These are phyloP conservation scores for Trichoderma gracile DNA, from an alignment of 2,329 filamentous ascomycete species.

Conservation along the genomic window DNA sequence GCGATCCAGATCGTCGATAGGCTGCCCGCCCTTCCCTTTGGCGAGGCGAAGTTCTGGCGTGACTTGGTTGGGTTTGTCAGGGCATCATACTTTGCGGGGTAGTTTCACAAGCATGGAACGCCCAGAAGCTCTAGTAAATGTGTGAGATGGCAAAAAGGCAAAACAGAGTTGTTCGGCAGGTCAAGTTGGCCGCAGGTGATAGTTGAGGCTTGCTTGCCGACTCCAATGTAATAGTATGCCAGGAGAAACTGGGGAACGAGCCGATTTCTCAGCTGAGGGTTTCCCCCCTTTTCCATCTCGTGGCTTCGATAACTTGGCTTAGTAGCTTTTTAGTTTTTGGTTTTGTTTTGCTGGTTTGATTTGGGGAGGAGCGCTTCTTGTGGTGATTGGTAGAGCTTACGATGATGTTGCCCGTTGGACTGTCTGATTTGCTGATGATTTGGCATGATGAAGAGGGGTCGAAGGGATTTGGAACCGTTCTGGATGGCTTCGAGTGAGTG, in stretches of 20 bases:
- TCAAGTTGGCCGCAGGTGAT: too few species aligned
- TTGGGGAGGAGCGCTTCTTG: neutral
- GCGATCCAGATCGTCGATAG: constrained; percentile 13
- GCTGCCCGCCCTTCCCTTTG: neutral
- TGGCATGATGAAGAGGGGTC: too few species aligned
- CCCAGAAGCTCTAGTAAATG: too few species aligned
- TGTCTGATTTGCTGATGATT: too few species aligned
- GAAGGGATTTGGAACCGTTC: too few species aligned
- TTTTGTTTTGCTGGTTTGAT: neutral
- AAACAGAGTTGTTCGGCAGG: too few species aligned
- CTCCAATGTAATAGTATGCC: constrained; percentile 1
- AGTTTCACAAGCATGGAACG: neutral
- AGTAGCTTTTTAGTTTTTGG: neutral
- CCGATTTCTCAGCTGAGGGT: constrained; percentile 6
- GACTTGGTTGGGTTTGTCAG: too few species aligned
- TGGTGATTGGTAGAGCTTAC: neutral
- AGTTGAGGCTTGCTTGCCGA: neutral
- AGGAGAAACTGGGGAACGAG: neutral
- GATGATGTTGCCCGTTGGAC: neutral
- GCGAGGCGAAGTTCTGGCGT: too few species aligned
- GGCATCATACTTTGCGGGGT: constrained; percentile 20
- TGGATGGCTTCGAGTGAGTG: too few species aligned
- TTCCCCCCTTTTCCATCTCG: neutral
- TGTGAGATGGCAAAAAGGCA: too few species aligned
- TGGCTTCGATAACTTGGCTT: neutral